Conservation (phyloP, 257 asterid genomes). For the Ehretia macrophylla region DNA sequence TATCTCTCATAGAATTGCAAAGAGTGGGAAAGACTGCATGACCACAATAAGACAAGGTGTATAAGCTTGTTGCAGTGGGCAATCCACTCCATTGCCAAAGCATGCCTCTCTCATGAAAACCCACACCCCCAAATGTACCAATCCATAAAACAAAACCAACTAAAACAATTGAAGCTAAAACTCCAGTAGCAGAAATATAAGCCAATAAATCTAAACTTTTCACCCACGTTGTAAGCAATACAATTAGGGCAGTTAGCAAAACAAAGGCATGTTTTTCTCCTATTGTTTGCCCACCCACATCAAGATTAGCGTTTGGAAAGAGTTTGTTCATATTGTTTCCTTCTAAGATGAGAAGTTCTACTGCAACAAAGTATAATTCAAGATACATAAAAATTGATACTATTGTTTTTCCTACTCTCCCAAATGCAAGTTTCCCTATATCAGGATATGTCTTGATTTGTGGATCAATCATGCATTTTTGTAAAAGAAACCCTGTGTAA, state of each 20-base stretch:
- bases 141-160: slow-evolving; percentile 34
- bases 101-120: slow-evolving; percentile 34
- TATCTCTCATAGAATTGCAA: slow-evolving; percentile 45
- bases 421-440: slow-evolving; percentile 45
- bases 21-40: slow-evolving; percentile 53
- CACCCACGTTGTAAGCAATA: slow-evolving; percentile 56
- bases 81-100: slow-evolving; percentile 37
- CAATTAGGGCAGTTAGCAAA: slow-evolving; percentile 25
- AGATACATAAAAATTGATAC: slow-evolving; percentile 37
- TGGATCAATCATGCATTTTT: slow-evolving; percentile 40
- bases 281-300: slow-evolving; percentile 15
- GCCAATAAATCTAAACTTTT: slow-evolving; percentile 38
- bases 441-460: slow-evolving; percentile 40
- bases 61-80: slow-evolving; percentile 42
- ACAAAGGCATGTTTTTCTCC: slow-evolving; percentile 40
- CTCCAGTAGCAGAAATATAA: slow-evolving; percentile 45
- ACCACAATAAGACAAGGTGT: slow-evolving; percentile 48
- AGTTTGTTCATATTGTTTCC: slow-evolving; percentile 50
- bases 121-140: slow-evolving; percentile 41
- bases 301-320: slow-evolving; percentile 27
- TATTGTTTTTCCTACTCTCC: slow-evolving; percentile 32
- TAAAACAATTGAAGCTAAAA: slow-evolving; percentile 36
- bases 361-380: slow-evolving; percentile 45
- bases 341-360: slow-evolving; percentile 50
- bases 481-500: slow-evolving; percentile 46